Percentiles rank a stretch among this genome's conserved stretches.
Evolutionary conservation across 2,329 filamentous ascomycete species (phyloP).

Genomic region (Claviceps maximensis): DNA sequence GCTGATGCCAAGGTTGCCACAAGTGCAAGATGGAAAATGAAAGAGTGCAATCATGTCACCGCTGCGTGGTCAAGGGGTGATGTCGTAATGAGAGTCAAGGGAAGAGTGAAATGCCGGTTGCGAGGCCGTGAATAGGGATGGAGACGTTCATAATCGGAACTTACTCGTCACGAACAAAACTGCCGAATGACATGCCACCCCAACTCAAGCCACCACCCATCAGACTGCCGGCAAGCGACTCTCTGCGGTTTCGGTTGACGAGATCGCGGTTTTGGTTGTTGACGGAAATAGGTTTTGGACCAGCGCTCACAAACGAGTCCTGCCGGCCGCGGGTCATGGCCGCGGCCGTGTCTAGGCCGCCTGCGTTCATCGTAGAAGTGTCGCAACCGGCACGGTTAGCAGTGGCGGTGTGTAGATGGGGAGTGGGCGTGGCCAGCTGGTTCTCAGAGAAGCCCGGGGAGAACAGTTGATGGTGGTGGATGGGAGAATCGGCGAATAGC

Average conservation of each 20-base stretch:
- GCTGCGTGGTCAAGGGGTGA: neutral
- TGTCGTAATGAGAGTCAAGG: constrained; percentile 6
- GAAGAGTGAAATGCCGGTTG: no score
- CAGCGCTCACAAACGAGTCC: constrained; percentile 53
- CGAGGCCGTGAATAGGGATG: neutral
- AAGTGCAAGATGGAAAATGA: neutral
- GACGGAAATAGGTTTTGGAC: constrained; percentile 54
- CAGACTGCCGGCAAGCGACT: constrained; percentile 50
- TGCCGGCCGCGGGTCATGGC: constrained; percentile 44
- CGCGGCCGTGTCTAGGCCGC: constrained; percentile 42
- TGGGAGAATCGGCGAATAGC: constrained; percentile 13
- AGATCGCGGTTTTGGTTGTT: constrained; percentile 49
- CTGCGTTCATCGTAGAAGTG: constrained; percentile 43
- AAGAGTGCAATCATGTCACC: constrained; percentile 8
- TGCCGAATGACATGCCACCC: constrained; percentile 91
- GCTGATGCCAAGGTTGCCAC: neutral
- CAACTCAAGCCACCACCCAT: constrained; percentile 88
- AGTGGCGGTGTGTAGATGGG: constrained; percentile 11
- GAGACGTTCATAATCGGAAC: constrained; percentile 22
- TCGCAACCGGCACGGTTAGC: constrained; percentile 12
- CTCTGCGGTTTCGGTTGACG: constrained; percentile 43
- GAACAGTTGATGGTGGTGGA: constrained; percentile 11
- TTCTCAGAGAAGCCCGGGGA: constrained; percentile 11
- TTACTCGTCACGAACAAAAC: constrained; percentile 97
- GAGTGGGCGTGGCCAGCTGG: constrained; percentile 12